Percentiles rank a stretch among this genome's conserved stretches.
These are phyloP conservation scores for Aspergillus chevalieri DNA, from an alignment of 2,329 filamentous ascomycete genomes.

Conservation along the genomic window DNA sequence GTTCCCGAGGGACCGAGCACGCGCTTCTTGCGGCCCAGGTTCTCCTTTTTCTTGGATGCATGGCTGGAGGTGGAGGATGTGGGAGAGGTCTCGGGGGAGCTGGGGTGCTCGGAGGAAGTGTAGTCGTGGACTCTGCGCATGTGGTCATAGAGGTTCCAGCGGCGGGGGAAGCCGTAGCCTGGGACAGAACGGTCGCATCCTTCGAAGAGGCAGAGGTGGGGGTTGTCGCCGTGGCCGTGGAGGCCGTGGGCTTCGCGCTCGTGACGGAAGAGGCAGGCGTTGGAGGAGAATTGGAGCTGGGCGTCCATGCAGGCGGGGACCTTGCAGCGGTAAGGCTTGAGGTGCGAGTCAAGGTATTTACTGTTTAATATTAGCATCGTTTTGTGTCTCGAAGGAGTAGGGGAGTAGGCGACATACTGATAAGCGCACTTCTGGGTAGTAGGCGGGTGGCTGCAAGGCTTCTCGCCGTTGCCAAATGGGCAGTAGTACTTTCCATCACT, in stretches of 20 bases:
- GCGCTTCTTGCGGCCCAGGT: slow-evolving; percentile 33
- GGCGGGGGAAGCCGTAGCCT: slow-evolving; percentile 85
- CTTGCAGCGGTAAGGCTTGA: slow-evolving; percentile 96
- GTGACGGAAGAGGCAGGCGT: slow-evolving; percentile 87
- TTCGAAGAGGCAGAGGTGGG: slow-evolving; percentile 79
- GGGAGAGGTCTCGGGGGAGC: slow-evolving; percentile 36
- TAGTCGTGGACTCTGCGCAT: slow-evolving; percentile 87
- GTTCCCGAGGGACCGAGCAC: slow-evolving; percentile 32
- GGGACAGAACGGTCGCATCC: slow-evolving; percentile 77
- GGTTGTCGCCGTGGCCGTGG: slow-evolving; percentile 90
- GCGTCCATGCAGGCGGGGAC: slow-evolving; percentile 73
- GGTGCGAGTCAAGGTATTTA: slow-evolving; percentile 94
- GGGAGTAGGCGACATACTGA: slow-evolving; percentile 61
- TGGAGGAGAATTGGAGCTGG: slow-evolving; percentile 89
- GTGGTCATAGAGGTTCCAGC: slow-evolving; percentile 95
- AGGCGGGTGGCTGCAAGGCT: slow-evolving; percentile 79
- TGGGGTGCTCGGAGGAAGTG: slow-evolving; percentile 38
- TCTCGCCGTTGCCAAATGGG: slow-evolving; percentile 65
- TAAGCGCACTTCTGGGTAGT: slow-evolving; percentile 99
- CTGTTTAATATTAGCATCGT: slow-evolving; percentile 40
- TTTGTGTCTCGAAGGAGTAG: background rate
- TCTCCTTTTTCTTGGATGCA: slow-evolving; percentile 35
- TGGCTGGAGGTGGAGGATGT: slow-evolving; percentile 22
- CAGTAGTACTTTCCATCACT: slow-evolving; percentile 85
- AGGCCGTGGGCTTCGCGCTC: slow-evolving; percentile 94